phyloP scores from a whole-genome alignment of 345 rosid genomes.

The Eucalyptus dawsonii region DNA sequence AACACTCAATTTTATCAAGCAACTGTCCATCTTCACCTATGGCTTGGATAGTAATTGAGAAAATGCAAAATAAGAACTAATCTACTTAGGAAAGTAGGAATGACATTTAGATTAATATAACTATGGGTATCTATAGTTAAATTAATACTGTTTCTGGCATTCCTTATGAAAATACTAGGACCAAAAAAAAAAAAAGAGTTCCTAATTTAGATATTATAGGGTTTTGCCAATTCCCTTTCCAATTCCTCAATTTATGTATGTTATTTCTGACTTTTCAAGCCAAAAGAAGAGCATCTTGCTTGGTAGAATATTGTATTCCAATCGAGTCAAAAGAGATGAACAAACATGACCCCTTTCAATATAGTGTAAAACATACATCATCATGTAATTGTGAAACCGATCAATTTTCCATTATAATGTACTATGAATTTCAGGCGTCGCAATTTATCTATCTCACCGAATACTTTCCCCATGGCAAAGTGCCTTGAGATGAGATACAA shows the following conservation, averaged over 20 bases:
- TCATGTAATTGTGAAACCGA: background rate
- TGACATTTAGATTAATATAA: background rate
- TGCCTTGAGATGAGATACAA: background rate
- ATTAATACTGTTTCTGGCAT: background rate
- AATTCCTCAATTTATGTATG: background rate
- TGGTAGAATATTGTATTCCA: background rate
- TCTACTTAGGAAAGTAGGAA: background rate
- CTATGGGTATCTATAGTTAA: background rate
- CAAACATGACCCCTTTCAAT: background rate
- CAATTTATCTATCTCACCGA: background rate
- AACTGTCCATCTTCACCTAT: background rate
- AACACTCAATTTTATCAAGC: background rate
- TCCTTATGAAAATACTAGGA: background rate
- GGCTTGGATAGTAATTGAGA: background rate
- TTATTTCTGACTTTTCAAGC: background rate
- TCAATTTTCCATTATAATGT: background rate
- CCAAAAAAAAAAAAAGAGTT: background rate
- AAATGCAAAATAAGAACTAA: background rate
- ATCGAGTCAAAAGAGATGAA: background rate
- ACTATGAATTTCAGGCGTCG: accelerated
- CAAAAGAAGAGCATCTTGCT: background rate
- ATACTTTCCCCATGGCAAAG: background rate
- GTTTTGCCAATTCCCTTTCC: background rate
- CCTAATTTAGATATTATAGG: background rate
- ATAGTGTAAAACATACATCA: background rate